Conservation (phyloP, 2,329 filamentous ascomycete species). For the Pyrenophora graminea region DNA sequence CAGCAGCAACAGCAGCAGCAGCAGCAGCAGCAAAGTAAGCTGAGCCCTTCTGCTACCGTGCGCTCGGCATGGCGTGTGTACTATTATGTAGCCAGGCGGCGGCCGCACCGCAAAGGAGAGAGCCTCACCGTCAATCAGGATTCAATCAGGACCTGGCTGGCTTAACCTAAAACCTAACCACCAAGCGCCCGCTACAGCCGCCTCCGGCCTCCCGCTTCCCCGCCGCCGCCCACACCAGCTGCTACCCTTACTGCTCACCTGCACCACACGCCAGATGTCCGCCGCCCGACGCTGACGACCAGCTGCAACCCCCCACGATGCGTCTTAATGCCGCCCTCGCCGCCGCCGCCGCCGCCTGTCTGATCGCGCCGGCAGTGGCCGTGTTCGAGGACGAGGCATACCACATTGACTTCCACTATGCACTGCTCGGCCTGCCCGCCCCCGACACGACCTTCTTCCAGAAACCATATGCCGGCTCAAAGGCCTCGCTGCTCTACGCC, state of each 20-base stretch:
- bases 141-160: conserved; percentile 19
- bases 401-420: conserved; percentile 89
- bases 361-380: conserved; percentile 61
- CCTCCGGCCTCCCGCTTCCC: no score
- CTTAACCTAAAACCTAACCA: background rate
- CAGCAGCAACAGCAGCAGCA: no score
- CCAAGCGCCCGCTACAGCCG: no score
- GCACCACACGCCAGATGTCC: no score
- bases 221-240: no score
- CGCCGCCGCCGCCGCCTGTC: conserved; percentile 39
- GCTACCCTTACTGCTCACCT: no score
- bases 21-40: no score
- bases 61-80: conserved; percentile 21
- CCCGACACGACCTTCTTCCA: conserved; percentile 92
- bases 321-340: conserved; percentile 42
- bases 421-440: conserved; percentile 81
- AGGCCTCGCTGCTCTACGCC: conserved; percentile 88
- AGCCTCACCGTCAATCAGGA: no score
- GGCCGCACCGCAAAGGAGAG: conserved; percentile 1
- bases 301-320: conserved; percentile 35
- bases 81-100: no score
- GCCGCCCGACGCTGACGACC: background rate
- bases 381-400: conserved; percentile 91
- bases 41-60: conserved; percentile 18
- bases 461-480: conserved; percentile 77